Conservation (phyloP, 2,329 filamentous ascomycete species). For the Diaporthe destruens region DNA sequence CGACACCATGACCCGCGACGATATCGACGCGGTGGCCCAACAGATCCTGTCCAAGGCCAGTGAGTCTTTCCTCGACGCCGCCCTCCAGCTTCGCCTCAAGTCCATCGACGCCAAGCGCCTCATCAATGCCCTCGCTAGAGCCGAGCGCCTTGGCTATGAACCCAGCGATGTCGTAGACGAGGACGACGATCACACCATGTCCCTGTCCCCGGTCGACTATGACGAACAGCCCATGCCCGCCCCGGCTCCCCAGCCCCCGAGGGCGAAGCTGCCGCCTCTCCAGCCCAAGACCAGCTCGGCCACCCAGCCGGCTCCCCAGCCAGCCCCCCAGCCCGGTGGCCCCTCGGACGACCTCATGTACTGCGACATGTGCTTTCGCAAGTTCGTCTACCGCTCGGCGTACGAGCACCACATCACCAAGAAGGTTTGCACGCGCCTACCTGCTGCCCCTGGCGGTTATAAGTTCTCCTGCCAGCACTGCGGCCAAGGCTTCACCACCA, state of each 20-base stretch:
- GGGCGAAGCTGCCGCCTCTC: not conserved
- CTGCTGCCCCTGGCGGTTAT: constrained; percentile 46
- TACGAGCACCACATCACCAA: constrained; percentile 52
- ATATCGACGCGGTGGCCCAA: constrained; percentile 61
- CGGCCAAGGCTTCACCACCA: constrained; percentile 58
- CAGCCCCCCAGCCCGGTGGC: not conserved
- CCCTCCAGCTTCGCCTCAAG: constrained; percentile 63
- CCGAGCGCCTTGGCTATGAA: constrained; percentile 70
- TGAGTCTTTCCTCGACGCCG: constrained; percentile 64
- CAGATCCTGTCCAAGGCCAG: constrained; percentile 61
- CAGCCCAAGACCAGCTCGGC: constrained; percentile 23
- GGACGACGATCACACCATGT: constrained; percentile 45
- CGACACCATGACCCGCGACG: constrained; percentile 53
- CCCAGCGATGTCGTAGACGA: constrained; percentile 63
- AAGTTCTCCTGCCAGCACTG: constrained; percentile 60
- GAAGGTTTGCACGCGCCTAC: constrained; percentile 50
- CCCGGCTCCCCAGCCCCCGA: not conserved
- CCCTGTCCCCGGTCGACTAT: not conserved
- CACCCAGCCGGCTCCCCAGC: constrained; percentile 27
- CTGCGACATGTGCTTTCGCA: constrained; percentile 41
- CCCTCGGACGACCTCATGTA: not conserved
- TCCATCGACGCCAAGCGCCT: constrained; percentile 67
- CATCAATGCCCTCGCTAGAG: constrained; percentile 68
- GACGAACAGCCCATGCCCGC: constrained; percentile 53
- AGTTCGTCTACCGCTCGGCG: constrained; percentile 38